Conservation (phyloP, 2,329 filamentous ascomycete species). For the Cladosporium cucumerinum region DNA sequence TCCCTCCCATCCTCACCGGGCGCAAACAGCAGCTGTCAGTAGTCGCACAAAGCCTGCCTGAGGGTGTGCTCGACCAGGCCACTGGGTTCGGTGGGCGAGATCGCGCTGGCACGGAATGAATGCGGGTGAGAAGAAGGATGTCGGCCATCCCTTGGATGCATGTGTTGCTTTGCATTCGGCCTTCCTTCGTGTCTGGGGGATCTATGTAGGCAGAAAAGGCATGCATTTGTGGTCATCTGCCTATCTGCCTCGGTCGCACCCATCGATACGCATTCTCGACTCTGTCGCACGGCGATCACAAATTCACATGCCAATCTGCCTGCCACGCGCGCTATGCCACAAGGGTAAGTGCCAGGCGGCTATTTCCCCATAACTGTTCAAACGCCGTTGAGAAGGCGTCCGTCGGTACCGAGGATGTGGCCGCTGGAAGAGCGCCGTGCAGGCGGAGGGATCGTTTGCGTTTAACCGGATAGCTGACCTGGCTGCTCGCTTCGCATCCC, state of each 20-base stretch:
- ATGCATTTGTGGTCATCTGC: constrained; percentile 3
- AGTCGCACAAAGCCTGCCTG: neutral
- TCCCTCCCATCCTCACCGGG: neutral
- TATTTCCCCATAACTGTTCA: neutral
- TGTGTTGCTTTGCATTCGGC: neutral
- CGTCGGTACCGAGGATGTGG: constrained; percentile 12
- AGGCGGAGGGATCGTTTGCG: constrained; percentile 13
- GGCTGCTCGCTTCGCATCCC: constrained; percentile 2
- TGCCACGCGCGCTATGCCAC: neutral
- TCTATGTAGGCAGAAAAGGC: neutral
- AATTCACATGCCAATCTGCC: neutral
- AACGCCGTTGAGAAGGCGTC: neutral
- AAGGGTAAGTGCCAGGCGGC: neutral
- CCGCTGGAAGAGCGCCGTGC: neutral
- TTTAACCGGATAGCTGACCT: constrained; percentile 7
- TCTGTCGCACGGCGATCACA: neutral
- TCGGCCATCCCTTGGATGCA: neutral
- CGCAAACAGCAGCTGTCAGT: constrained; percentile 4
- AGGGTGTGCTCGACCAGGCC: constrained; percentile 4
- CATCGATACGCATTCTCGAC: neutral
- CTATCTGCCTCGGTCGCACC: neutral
- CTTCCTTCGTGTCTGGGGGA: neutral
- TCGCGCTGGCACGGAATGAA: constrained; percentile 13
- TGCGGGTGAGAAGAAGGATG: constrained; percentile 3
- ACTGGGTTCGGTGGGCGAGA: neutral